phyloP scores from a whole-genome alignment of 768 basidiomycete species.

The Amanita rubescens region DNA sequence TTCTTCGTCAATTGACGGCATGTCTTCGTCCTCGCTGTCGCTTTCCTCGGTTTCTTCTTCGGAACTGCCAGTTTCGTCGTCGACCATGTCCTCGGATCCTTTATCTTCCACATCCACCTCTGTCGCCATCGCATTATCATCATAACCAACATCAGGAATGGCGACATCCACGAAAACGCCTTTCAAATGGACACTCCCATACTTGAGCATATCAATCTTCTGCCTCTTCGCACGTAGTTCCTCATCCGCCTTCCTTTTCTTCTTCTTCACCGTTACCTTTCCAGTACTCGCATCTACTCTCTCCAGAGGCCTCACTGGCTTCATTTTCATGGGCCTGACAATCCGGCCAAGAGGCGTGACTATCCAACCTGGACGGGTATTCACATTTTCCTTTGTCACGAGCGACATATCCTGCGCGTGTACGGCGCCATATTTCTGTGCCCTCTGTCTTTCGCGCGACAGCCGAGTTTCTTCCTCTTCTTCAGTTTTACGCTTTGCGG shows the following conservation, averaged over 20 bases:
- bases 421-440: slow-evolving; percentile 7
- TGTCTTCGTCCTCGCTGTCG: slow-evolving; percentile 10
- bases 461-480: slow-evolving; percentile 35
- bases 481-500: slow-evolving; percentile 19
- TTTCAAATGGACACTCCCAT: slow-evolving; percentile 62
- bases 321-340: slow-evolving; percentile 60
- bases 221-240: slow-evolving; percentile 50
- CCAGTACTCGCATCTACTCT: slow-evolving; percentile 17
- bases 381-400: slow-evolving; percentile 50
- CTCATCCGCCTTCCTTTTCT: slow-evolving; percentile 22
- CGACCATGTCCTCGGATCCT: slow-evolving; percentile 10
- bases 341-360: slow-evolving; percentile 60
- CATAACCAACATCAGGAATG: neutral
- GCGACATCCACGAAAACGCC: slow-evolving; percentile 54
- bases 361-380: slow-evolving; percentile 54
- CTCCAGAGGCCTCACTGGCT: slow-evolving; percentile 56
- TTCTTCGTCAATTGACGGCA: neutral
- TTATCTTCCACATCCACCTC: slow-evolving; percentile 12
- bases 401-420: slow-evolving; percentile 59
- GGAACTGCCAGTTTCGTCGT: slow-evolving; percentile 9
- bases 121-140: slow-evolving; percentile 15
- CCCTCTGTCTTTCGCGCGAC: slow-evolving; percentile 23
- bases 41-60: slow-evolving; percentile 10
- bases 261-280: slow-evolving; percentile 11
- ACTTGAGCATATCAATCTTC: slow-evolving; percentile 68